These are phyloP conservation scores for Yamadazyma taylorii DNA, from an alignment of 1,139 yeast species.

Conservation along the genomic window DNA sequence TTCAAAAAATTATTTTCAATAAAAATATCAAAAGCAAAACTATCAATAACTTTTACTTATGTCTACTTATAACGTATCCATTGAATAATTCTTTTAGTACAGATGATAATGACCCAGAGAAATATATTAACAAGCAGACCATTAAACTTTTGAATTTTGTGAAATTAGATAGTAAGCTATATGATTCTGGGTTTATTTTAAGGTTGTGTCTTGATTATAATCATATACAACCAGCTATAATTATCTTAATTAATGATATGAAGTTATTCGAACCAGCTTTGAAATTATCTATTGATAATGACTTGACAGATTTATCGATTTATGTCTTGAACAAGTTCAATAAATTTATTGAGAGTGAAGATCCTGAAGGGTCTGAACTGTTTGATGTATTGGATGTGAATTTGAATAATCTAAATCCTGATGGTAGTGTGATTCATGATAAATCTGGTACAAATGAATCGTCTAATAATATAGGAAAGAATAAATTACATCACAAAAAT, in stretches of 20 bases:
- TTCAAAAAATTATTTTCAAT: conserved; percentile 60
- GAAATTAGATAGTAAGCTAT: conserved; percentile 26
- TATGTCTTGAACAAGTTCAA: conserved; percentile 37
- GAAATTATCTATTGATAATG: conserved; percentile 63
- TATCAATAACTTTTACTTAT: conserved; percentile 72
- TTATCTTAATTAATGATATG: conserved; percentile 63
- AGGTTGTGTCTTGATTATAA: conserved; percentile 66
- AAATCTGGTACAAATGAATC: conserved; percentile 15
- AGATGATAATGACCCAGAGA: conserved; percentile 28
- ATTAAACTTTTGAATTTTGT: conserved; percentile 30
- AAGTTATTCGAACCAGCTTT: conserved; percentile 81
- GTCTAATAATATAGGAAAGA: conserved; percentile 21
- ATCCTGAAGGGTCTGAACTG: conserved; percentile 5
- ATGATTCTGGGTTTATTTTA: conserved; percentile 73
- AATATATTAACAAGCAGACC: conserved; percentile 26
- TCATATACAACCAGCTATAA: conserved; percentile 65
- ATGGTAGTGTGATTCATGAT: conserved; percentile 5
- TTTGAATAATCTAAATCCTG: conserved; percentile 10
- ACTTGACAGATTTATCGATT: conserved; percentile 58
- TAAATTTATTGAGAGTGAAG: conserved; percentile 19
- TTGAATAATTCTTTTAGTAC: conserved; percentile 9
- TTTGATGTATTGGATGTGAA: conserved; percentile 12
- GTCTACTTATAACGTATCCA: conserved; percentile 65
- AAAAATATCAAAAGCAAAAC: conserved; percentile 47
- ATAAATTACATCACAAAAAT: conserved; percentile 33